Conservation (phyloP, 495 filamentous ascomycete genomes). For the Xylaria sp. region DNA sequence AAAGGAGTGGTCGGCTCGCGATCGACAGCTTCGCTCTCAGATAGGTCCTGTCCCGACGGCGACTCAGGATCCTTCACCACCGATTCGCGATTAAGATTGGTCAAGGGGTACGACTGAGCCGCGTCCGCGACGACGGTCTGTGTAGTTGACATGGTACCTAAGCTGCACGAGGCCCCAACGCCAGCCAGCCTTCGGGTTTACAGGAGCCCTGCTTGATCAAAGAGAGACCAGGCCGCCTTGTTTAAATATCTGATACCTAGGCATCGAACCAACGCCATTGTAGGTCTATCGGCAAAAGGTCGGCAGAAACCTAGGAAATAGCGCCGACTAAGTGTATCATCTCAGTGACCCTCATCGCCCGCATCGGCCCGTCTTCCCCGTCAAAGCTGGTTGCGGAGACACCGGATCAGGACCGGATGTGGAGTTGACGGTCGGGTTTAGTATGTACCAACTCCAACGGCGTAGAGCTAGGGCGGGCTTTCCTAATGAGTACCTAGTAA, state of each 20-base stretch:
- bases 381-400: conserved; percentile 10
- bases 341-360: neutral
- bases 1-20: conserved; percentile 34
- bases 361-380: conserved; percentile 22
- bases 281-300: conserved; percentile 16
- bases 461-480: neutral
- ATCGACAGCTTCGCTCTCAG: conserved; percentile 24
- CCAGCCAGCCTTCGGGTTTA: neutral
- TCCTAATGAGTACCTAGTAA: neutral
- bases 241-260: conserved; percentile 4
- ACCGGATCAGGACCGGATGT: conserved; percentile 13
- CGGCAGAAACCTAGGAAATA: conserved; percentile 1
- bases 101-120: conserved; percentile 32
- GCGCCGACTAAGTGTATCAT: neutral
- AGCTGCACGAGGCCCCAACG: neutral
- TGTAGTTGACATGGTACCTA: conserved; percentile 34
- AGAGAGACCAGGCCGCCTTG: neutral
- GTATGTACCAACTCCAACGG: neutral
- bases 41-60: conserved; percentile 16
- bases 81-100: conserved; percentile 30
- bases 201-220: neutral
- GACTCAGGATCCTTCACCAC: conserved; percentile 29
- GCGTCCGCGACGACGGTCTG: conserved; percentile 30
- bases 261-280: neutral
- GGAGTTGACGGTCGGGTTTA: conserved; percentile 14